These are phyloP conservation scores for Agrocybe pediades DNA, from an alignment of 768 basidiomycete genomes.

Conservation along the genomic window DNA sequence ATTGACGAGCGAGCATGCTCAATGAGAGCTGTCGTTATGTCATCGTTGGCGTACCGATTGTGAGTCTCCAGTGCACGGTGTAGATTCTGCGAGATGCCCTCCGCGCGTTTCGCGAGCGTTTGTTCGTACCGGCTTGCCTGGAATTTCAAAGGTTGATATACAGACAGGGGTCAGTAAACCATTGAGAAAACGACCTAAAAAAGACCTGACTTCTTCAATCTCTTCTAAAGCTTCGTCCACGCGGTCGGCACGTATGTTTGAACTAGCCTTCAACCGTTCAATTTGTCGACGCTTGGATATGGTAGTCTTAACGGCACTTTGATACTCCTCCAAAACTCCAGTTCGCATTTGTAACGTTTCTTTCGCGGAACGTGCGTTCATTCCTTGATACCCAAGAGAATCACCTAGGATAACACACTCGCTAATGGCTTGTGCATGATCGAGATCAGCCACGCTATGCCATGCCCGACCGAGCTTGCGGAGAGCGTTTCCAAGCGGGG, in stretches of 20 bases:
- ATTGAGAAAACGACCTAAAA: background rate
- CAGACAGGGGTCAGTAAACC: conserved; percentile 7
- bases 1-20: conserved; percentile 92
- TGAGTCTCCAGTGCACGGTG: conserved; percentile 86
- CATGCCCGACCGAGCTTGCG: conserved; percentile 85
- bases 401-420: conserved; percentile 98
- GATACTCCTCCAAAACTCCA: conserved; percentile 91
- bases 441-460: conserved; percentile 87
- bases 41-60: conserved; percentile 85
- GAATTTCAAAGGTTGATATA: conserved; percentile 10
- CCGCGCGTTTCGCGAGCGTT: conserved; percentile 78
- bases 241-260: conserved; percentile 80
- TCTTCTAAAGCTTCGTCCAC: conserved; percentile 93
- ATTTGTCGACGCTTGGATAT: conserved; percentile 93
- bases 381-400: conserved; percentile 91
- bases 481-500: conserved; percentile 79
- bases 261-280: conserved; percentile 83
- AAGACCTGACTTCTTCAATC: conserved; percentile 75
- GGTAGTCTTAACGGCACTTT: conserved; percentile 87
- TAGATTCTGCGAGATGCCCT: conserved; percentile 92
- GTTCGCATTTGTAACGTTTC: conserved; percentile 91
- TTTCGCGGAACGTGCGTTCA: conserved; percentile 97
- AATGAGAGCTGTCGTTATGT: conserved; percentile 85
- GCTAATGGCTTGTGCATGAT: conserved; percentile 88
- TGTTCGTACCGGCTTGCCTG: conserved; percentile 93